Conservation (phyloP, 2,329 filamentous ascomycete genomes). For the Colletotrichum sp. region DNA sequence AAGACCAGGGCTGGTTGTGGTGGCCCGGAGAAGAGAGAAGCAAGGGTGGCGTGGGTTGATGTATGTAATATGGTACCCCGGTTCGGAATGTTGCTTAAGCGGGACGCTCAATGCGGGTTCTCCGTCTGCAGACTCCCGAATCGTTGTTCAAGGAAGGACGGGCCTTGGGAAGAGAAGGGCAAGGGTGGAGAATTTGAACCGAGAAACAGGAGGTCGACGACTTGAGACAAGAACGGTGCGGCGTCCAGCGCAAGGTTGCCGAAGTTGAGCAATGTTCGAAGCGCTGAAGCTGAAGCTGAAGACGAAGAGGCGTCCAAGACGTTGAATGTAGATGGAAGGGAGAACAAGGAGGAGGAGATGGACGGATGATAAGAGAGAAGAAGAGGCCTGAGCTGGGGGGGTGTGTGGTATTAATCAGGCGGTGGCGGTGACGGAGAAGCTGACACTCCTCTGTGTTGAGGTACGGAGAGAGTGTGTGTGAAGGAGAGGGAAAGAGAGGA, state of each 20-base stretch:
- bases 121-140: slow-evolving; percentile 11
- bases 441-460: slow-evolving; percentile 2
- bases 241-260: slow-evolving; percentile 23
- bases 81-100: slow-evolving; percentile 16
- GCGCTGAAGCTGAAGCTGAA: slow-evolving; percentile 1
- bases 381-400: slow-evolving; percentile 19
- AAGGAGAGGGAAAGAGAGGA: neutral
- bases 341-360: neutral
- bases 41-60: slow-evolving; percentile 13
- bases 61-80: slow-evolving; percentile 9
- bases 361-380: slow-evolving; percentile 9
- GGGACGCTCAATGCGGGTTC: slow-evolving; percentile 17
- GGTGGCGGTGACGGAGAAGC: slow-evolving; percentile 12
- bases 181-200: neutral
- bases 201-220: slow-evolving; percentile 14
- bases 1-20: neutral
- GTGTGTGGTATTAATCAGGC: slow-evolving; percentile 19
- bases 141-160: slow-evolving; percentile 11
- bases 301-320: neutral
- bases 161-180: neutral
- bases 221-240: slow-evolving; percentile 21
- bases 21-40: slow-evolving; percentile 4
- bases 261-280: slow-evolving; percentile 19
- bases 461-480: neutral
- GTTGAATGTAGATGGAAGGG: neutral